Evolutionary conservation across 768 basidiomycete genomes (phyloP).

Genomic region (Rhodotorula diobovata): DNA sequence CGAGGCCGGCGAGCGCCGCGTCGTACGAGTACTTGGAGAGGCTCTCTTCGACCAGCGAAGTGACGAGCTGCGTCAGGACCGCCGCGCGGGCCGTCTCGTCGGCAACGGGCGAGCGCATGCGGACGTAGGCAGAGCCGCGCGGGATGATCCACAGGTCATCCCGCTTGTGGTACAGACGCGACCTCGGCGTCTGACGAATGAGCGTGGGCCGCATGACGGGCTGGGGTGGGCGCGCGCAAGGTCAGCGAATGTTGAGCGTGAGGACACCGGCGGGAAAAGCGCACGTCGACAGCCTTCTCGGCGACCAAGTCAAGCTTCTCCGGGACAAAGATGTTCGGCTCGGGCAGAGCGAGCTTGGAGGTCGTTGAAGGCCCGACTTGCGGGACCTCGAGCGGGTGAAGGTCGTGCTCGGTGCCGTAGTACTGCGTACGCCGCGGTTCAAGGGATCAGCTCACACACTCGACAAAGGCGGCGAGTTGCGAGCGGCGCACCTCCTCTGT

Average conservation of each 20-base stretch:
- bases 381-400: conserved; percentile 3
- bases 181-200: conserved; percentile 65
- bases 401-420: conserved; percentile 77
- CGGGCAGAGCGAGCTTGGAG: conserved; percentile 71
- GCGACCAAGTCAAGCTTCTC: conserved; percentile 68
- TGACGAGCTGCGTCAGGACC: conserved; percentile 72
- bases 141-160: conserved; percentile 57
- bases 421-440: conserved; percentile 47
- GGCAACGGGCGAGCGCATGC: conserved; percentile 61
- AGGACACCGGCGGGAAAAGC: conserved; percentile 15
- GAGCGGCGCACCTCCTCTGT: conserved; percentile 56
- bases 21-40: conserved; percentile 85
- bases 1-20: conserved; percentile 81
- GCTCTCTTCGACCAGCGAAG: conserved; percentile 78
- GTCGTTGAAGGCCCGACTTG: conserved; percentile 60
- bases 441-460: background rate
- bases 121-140: conserved; percentile 59
- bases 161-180: conserved; percentile 86
- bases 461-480: no score
- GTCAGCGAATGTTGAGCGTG: background rate
- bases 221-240: conserved; percentile 48
- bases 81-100: conserved; percentile 59
- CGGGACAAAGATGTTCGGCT: conserved; percentile 84
- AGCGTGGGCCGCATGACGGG: conserved; percentile 69
- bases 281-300: conserved; percentile 62